Conservation (phyloP, 2,329 filamentous ascomycete species). For the Fusarium longipes region DNA sequence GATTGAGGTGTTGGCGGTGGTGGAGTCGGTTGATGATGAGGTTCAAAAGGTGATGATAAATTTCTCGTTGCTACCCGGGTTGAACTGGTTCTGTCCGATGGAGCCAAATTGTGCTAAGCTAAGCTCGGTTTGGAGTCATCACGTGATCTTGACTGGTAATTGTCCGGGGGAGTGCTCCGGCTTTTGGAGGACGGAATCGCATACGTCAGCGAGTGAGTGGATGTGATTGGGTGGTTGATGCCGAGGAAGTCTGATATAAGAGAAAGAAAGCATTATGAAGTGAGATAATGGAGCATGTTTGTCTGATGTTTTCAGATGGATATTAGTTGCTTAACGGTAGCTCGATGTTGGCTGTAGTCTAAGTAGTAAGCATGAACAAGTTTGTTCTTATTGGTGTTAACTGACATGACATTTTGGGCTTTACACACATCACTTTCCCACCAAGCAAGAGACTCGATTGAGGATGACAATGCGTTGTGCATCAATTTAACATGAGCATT, state of each 20-base stretch:
- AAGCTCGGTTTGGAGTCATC: constrained; percentile 37
- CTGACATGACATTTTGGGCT: neutral
- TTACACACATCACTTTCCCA: too few relatives aligned
- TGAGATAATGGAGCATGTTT: neutral
- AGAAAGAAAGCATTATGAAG: neutral
- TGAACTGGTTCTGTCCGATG: constrained; percentile 42
- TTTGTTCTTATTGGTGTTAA: constrained; percentile 35
- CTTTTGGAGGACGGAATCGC: neutral
- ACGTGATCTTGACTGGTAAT: constrained; percentile 38
- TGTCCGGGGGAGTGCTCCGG: neutral
- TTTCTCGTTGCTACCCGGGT: constrained; percentile 56
- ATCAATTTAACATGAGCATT: neutral
- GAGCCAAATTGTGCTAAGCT: constrained; percentile 41
- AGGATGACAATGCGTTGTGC: neutral
- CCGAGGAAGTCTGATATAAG: constrained; percentile 28
- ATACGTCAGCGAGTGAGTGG: constrained; percentile 34
- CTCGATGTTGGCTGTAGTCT: constrained; percentile 4
- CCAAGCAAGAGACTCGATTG: neutral
- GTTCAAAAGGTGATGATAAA: constrained; percentile 54
- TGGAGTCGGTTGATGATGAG: constrained; percentile 23
- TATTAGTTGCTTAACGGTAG: constrained; percentile 3
- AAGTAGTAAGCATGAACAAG: constrained; percentile 42
- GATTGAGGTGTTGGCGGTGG: constrained; percentile 29
- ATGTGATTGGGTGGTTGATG: constrained; percentile 21
- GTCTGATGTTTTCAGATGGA: neutral